A percentile compares a stretch with the other conserved stretches of the same genome.
These are phyloP conservation scores for Arachis hypogaea DNA, from an alignment of 306 rosid species.

Conservation along the genomic window DNA sequence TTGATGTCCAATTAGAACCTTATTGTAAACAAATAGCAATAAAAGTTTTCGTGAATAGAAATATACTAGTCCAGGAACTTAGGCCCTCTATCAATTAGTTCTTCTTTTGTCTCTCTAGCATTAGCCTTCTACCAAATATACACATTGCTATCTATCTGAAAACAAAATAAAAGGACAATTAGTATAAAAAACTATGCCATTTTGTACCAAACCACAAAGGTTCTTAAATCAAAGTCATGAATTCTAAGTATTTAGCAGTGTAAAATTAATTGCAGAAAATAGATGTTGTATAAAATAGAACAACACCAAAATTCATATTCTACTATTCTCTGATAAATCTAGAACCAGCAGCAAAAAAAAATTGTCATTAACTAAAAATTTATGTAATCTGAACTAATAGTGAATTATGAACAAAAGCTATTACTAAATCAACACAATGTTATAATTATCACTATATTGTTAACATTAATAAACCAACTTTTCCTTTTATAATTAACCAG, in stretches of 20 bases:
- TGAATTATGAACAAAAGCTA: background rate
- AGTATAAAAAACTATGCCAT: slow-evolving; percentile 22
- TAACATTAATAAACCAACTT: background rate
- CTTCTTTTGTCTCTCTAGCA: slow-evolving; percentile 72
- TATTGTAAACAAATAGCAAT: slow-evolving; percentile 11
- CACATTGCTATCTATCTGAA: slow-evolving; percentile 68
- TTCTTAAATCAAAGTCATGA: slow-evolving; percentile 6
- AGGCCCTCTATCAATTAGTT: slow-evolving; percentile 63
- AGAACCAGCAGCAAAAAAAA: slow-evolving; percentile 1
- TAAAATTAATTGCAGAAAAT: slow-evolving; percentile 82
- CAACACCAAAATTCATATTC: slow-evolving; percentile 50
- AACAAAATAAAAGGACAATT: slow-evolving; percentile 20
- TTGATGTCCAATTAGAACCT: no score
- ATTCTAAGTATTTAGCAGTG: slow-evolving; percentile 54
- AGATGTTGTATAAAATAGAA: slow-evolving; percentile 46
- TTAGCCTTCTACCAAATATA: slow-evolving; percentile 66
- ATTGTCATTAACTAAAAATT: background rate
- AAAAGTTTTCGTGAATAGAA: background rate
- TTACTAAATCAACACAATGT: background rate
- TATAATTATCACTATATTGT: background rate
- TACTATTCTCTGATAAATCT: slow-evolving; percentile 43
- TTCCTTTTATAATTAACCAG: no score
- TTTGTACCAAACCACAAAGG: slow-evolving; percentile 13
- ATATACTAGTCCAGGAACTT: slow-evolving; percentile 68
- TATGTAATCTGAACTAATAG: background rate